Base-by-base conservation (phyloP, 768 basidiomycete species). In the Mycena polygramma region DNA sequence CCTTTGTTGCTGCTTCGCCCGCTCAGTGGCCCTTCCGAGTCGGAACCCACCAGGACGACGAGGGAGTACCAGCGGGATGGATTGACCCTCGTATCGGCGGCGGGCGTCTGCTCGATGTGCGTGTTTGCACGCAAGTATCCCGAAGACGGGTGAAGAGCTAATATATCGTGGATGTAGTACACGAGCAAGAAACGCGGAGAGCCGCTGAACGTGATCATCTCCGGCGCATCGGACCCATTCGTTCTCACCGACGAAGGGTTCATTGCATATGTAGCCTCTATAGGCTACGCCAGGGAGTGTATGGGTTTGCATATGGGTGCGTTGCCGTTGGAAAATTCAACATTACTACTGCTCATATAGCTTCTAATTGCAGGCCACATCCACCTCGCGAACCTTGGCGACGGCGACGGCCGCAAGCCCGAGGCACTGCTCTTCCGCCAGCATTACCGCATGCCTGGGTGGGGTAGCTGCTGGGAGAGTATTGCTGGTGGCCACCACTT, bases 401-500 rank as follows among this genome's bases (percentile, higher is more conserved):
- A 96, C 74, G 95, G 94, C 0, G 89, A 92, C 62, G 90, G 90
- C 3, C 86, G 85, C 75, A 91, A 91, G 77, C 77, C 81, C 0
- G 91, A 96, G 76, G 86, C 90, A 70, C 87, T 90, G 76, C 87
- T 96, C 55, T 91, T 90, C 26, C 88, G 95, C 26, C 94, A 96
- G 74, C 84, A 91, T 70, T 95, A 94, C 79, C 87, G 88, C 73
- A 86, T 87, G 70, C 93, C 94, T 6, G 81, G 91, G 43, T 91
- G 89, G 86, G 95, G 95, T 35, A 94, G 94, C 0, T 96, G 95
- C 79, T 94, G 95, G 92, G 94, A 96, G 84, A 94, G 90, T 74
- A 79, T 96, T 26, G 85, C 75, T 86, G 94, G 94, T n/a, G 95
- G 94, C 2, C 91, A 96, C 66, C 95, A 96, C 77, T 96, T 94